Evolutionary conservation across 2,329 filamentous ascomycete species (phyloP).

Genomic region (Hypoxylon sp.): DNA sequence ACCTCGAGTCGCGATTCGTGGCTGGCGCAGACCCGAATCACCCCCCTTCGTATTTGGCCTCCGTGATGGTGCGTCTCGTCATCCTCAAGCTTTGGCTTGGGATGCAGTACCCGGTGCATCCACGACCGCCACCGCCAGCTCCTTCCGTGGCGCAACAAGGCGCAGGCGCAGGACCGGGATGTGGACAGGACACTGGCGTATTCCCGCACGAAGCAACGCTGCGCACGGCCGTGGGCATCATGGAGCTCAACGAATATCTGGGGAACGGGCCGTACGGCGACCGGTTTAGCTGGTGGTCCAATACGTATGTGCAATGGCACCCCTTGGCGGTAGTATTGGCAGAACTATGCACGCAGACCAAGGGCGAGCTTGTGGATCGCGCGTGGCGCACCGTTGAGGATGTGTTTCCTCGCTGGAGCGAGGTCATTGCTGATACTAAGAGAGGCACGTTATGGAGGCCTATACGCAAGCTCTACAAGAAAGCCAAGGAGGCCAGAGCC

Average conservation of each 20-base stretch:
- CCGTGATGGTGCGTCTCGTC: conserved; percentile 59
- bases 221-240: conserved; percentile 63
- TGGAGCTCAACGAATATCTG: conserved; percentile 59
- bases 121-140: conserved; percentile 36
- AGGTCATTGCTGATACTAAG: conserved; percentile 65
- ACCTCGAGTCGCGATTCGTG: conserved; percentile 60
- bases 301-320: conserved; percentile 69
- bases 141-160: neutral
- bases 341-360: conserved; percentile 65
- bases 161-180: neutral
- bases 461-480: conserved; percentile 67
- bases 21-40: conserved; percentile 55
- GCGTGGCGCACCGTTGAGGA: conserved; percentile 66
- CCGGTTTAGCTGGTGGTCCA: conserved; percentile 65
- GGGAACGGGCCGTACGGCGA: conserved; percentile 56
- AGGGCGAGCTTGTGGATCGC: conserved; percentile 62
- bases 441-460: conserved; percentile 69
- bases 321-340: conserved; percentile 67
- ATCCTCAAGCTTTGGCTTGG: conserved; percentile 64
- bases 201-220: conserved; percentile 61
- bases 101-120: conserved; percentile 62
- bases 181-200: conserved; percentile 8
- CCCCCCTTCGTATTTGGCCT: conserved; percentile 57
- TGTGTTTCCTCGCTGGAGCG: conserved; percentile 61
- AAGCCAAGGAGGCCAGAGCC: conserved; percentile 61